phyloP scores from a whole-genome alignment of 306 rosid genomes.

The Vigna angularis region DNA sequence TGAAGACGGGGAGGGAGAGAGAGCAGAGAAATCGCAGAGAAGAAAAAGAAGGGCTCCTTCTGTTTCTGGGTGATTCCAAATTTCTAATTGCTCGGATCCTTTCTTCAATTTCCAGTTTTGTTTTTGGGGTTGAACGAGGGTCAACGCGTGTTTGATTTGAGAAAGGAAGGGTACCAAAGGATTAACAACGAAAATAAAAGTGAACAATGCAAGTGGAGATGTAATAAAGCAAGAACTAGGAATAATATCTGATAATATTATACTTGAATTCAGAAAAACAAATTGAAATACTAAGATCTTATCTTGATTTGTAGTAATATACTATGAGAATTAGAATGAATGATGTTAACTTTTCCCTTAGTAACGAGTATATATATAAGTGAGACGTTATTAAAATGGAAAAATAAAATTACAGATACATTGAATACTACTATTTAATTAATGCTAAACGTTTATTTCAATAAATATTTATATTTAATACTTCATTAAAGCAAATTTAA shows the following conservation, averaged over 20 bases:
- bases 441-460: no score
- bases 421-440: neutral
- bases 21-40: slow-evolving; percentile 37
- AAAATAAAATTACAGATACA: neutral
- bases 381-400: neutral
- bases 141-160: slow-evolving; percentile 2
- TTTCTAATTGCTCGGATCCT: slow-evolving; percentile 43
- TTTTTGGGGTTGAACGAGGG: neutral
- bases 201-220: neutral
- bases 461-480: no score
- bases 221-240: neutral
- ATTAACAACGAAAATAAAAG: neutral
- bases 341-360: neutral
- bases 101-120: slow-evolving; percentile 39
- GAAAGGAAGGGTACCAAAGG: neutral
- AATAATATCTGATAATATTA: neutral
- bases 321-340: neutral
- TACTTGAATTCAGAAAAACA: neutral
- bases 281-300: neutral
- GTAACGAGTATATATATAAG: neutral
- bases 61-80: neutral
- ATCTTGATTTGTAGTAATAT: no score
- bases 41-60: neutral
- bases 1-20: neutral
- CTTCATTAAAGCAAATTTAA: no score